Conservation (phyloP, 768 basidiomycete genomes). For the Pisolithus albus region DNA sequence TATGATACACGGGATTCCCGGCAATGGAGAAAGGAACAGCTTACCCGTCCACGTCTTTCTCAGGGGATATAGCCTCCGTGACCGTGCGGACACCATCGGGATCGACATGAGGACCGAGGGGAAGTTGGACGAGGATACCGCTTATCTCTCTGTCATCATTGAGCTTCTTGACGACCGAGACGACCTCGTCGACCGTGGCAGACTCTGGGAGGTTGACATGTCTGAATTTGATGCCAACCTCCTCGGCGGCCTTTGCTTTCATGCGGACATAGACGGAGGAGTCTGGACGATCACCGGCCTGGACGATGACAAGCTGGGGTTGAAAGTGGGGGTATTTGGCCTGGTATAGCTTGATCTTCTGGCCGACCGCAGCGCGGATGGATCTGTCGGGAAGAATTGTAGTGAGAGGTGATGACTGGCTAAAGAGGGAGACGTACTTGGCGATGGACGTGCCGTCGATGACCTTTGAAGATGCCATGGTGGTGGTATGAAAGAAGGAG, state of each 20-base stretch:
- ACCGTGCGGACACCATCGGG: constrained; percentile 81
- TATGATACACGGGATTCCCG: too few species aligned
- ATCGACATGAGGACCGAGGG: constrained; percentile 76
- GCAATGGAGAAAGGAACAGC: constrained; percentile 10
- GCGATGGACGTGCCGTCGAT: constrained; percentile 85
- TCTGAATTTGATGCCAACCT: constrained; percentile 83
- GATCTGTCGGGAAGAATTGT: constrained; percentile 44
- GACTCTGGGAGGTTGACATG: constrained; percentile 71
- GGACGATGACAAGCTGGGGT: constrained; percentile 86
- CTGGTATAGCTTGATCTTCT: constrained; percentile 58
- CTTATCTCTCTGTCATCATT: constrained; percentile 77
- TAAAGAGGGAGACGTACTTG: constrained; percentile 47
- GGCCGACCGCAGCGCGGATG: constrained; percentile 70
- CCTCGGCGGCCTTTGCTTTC: constrained; percentile 93
- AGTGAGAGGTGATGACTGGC: constrained; percentile 1
- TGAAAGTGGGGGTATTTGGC: constrained; percentile 78
- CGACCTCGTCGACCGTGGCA: constrained; percentile 66
- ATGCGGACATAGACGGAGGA: constrained; percentile 92
- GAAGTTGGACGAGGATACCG: constrained; percentile 93
- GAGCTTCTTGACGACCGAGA: constrained; percentile 69
- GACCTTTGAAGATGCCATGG: constrained; percentile 43
- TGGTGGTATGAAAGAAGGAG: constrained; percentile 16
- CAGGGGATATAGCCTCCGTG: constrained; percentile 89
- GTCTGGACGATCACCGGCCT: constrained; percentile 89
- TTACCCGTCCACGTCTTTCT: constrained; percentile 96